phyloP scores from a whole-genome alignment of 148 eudicot species.

The Spergularia marina region DNA sequence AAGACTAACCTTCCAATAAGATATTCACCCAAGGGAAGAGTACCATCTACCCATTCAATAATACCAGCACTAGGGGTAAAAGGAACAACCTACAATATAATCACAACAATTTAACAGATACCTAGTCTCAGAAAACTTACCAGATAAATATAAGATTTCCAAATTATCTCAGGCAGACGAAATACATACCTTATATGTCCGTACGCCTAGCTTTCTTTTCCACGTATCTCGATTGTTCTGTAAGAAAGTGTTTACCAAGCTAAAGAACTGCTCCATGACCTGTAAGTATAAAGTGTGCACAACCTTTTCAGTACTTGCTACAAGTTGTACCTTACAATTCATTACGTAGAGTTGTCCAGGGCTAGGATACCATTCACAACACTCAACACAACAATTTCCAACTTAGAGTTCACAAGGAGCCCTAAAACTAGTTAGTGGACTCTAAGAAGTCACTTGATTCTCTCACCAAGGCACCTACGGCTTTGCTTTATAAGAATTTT shows the following conservation, averaged over 20 bases:
- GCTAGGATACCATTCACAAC: background rate
- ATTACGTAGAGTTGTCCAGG: background rate
- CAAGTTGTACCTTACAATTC: background rate
- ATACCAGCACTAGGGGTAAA: slow-evolving; percentile 99
- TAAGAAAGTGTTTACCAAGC: slow-evolving; percentile 90
- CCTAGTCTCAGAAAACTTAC: background rate
- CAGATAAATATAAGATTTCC: background rate
- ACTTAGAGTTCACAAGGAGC: background rate
- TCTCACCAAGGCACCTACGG: background rate
- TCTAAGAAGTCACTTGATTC: background rate
- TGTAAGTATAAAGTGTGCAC: slow-evolving; percentile 24
- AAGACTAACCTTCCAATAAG: slow-evolving; percentile 81
- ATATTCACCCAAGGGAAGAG: slow-evolving; percentile 93
- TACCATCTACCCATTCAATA: slow-evolving; percentile 97
- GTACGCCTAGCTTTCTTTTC: slow-evolving; percentile 83
- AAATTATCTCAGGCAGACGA: slow-evolving; percentile 4
- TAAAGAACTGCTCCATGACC: slow-evolving; percentile 99
- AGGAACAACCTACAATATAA: slow-evolving; percentile 76
- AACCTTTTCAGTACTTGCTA: slow-evolving; percentile 1
- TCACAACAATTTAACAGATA: slow-evolving; percentile 1
- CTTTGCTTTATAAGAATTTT: background rate
- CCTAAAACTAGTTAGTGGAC: background rate
- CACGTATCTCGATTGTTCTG: slow-evolving; percentile 85
- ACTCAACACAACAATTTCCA: background rate
- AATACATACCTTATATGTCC: slow-evolving; percentile 86